Base-by-base conservation (phyloP, 2,329 filamentous ascomycete genomes). In the Setomelanomma holmii region DNA sequence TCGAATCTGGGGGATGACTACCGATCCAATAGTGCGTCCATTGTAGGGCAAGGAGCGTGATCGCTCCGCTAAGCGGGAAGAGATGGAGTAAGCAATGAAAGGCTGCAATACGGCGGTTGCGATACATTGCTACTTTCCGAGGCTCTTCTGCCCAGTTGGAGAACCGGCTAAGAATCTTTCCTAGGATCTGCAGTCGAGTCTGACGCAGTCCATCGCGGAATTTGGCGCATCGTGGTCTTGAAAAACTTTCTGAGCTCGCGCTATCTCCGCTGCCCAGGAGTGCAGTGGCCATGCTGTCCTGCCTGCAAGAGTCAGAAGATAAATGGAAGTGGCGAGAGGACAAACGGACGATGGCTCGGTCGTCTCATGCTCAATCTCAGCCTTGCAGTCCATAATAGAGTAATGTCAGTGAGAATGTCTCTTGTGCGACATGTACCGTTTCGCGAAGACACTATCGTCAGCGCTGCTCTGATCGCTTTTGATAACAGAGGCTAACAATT, bases 51-150 rank as follows among this genome's bases (percentile, higher is more conserved):
- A 57, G 27, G 4, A 61, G 45, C 0, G 40, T 38, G 3, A 55
- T 12, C 12, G 51, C 56, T 5, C 47, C 48, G 21, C 40, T 20
- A 1, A 59, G 12, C 0, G 58, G 56, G 12, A 55, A 10, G 4
- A 59, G 1, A 23, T 64, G 51, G 5, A 52, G 27, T 22, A 58
- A 20, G 21, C 27, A 21, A 21, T 60, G 45, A 3, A 41, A n/a
- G 6, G 46, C n/a, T 17, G 51, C 60, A 12, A 58, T 40, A 2
- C 33, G 14, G 2, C 49, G 49, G 16, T 40, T 50, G 10, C 45
- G 16, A 23, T 61, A 27, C 11, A 59, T 27, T 2, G 51, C 57
- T 17, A 55, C 30, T 27, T 63, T 63, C 11, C 39, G 54, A 14
- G 20, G 40, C 21, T 63, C 57, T 40, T 40, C 19, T 3, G 2